These are phyloP conservation scores for Gentiana straminea DNA, from an alignment of 257 asterid species.

Conservation along the genomic window DNA sequence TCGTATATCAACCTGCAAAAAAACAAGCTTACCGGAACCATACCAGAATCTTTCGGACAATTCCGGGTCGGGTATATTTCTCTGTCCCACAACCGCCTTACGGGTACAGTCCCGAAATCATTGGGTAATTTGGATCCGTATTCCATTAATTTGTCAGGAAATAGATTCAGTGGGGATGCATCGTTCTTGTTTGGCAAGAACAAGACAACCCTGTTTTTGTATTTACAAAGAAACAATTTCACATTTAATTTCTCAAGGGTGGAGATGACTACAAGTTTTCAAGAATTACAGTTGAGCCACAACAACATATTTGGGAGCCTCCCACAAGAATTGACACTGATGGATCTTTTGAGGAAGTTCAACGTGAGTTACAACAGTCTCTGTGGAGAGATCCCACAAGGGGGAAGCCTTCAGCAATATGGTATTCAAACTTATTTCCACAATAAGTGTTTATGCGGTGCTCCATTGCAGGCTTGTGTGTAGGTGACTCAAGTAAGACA, in stretches of 20 bases:
- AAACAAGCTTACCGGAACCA: constrained; percentile 41
- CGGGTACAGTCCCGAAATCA: constrained; percentile 37
- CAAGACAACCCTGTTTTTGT: constrained; percentile 19
- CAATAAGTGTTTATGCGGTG: constrained; percentile 48
- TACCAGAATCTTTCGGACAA: constrained; percentile 34
- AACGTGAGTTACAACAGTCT: constrained; percentile 58
- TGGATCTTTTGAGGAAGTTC: constrained; percentile 7
- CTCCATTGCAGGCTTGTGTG: constrained; percentile 41
- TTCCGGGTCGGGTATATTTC: constrained; percentile 25
- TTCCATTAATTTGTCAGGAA: constrained; percentile 28
- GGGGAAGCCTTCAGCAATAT: constrained; percentile 27
- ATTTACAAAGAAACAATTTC: constrained; percentile 43
- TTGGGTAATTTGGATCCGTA: constrained; percentile 23
- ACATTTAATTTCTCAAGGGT: constrained; percentile 44
- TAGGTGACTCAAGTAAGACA: constrained; percentile 2
- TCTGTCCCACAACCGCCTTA: constrained; percentile 50
- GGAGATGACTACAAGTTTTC: constrained; percentile 28
- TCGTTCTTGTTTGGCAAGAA: constrained; percentile 50
- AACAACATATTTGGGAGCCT: constrained; percentile 38
- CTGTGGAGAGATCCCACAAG: constrained; percentile 46
- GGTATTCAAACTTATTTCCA: constrained; percentile 27
- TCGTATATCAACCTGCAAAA: constrained; percentile 24
- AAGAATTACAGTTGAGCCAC: constrained; percentile 35
- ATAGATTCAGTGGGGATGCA: constrained; percentile 46
- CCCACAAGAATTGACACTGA: constrained; percentile 26